Evolutionary conservation across 352 stramenopile species (phyloP).

Genomic region (Globisporangium rhizosaccharum): DNA sequence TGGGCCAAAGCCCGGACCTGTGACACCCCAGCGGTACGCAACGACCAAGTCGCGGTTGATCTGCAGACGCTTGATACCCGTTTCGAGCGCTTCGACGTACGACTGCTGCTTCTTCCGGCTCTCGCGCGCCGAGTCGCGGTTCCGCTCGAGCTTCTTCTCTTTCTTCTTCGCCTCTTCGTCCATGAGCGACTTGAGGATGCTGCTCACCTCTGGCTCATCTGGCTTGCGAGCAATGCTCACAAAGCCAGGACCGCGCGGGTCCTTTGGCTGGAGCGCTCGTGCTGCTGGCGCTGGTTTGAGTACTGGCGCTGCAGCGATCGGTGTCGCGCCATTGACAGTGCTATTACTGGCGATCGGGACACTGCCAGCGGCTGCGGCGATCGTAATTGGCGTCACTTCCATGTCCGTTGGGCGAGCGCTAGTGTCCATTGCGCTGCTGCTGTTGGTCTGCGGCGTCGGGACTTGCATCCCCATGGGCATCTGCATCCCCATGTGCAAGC

Average conservation of each 20-base stretch:
- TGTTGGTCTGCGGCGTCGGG: slow-evolving; percentile 1
- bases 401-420: not conserved
- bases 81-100: slow-evolving; percentile 83
- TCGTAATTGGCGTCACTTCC: slow-evolving; percentile 1
- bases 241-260: slow-evolving; percentile 31
- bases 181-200: slow-evolving; percentile 85
- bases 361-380: not conserved
- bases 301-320: slow-evolving; percentile 8
- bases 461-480: not conserved
- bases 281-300: slow-evolving; percentile 23
- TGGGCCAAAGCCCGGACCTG: slow-evolving; percentile 32
- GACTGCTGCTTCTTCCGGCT: slow-evolving; percentile 84
- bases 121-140: slow-evolving; percentile 81
- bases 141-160: slow-evolving; percentile 86
- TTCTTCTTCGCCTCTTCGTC: slow-evolving; percentile 87
- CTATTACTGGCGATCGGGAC: not conserved
- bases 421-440: not conserved
- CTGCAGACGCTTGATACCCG: slow-evolving; percentile 82
- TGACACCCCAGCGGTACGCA: slow-evolving; percentile 72
- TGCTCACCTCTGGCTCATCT: slow-evolving; percentile 75
- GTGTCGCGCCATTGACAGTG: slow-evolving; percentile 4
- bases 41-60: slow-evolving; percentile 73
- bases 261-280: slow-evolving; percentile 41
- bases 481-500: not conserved
- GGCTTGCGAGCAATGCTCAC: slow-evolving; percentile 80